Percentiles rank a stretch among this genome's conserved stretches.
These are phyloP conservation scores for Penicillium crystallinum DNA, from an alignment of 495 filamentous ascomycete genomes.

Conservation along the genomic window DNA sequence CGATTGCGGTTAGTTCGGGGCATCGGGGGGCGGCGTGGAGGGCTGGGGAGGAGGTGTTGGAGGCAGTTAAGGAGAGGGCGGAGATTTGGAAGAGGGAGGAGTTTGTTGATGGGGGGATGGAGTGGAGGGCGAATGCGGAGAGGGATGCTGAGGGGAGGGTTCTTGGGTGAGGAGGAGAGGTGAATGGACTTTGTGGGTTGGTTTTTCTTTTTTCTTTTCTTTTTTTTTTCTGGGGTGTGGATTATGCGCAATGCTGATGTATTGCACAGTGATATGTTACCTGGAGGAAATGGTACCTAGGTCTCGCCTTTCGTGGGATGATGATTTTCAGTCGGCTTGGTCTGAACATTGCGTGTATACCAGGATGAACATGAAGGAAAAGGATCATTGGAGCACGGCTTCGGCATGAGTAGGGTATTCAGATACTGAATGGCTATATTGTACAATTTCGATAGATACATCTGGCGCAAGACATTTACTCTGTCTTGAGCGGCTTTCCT, in stretches of 20 bases:
- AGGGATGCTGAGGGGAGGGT: slow-evolving; percentile 47
- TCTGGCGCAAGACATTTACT: slow-evolving; percentile 17
- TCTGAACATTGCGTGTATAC: neutral
- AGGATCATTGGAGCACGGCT: neutral
- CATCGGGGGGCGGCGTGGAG: slow-evolving; percentile 88
- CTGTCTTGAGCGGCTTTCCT: slow-evolving; percentile 39
- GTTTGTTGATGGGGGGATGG: slow-evolving; percentile 72
- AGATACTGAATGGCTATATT: slow-evolving; percentile 18
- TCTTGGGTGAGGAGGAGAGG: neutral
- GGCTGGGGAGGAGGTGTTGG: slow-evolving; percentile 84
- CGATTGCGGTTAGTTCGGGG: slow-evolving; percentile 79
- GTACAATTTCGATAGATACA: slow-evolving; percentile 27
- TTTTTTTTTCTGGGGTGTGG: neutral
- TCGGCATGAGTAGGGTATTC: slow-evolving; percentile 27
- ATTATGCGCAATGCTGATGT: neutral
- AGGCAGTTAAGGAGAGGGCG: slow-evolving; percentile 74
- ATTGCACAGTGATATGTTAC: neutral
- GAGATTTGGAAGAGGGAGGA: slow-evolving; percentile 97
- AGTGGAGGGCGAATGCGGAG: slow-evolving; percentile 92
- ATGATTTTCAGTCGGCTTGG: no score
- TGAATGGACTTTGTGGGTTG: neutral
- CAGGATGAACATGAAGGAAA: neutral
- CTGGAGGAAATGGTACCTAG: no score
- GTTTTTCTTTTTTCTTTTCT: neutral
- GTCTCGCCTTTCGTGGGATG: neutral